Evolutionary conservation across 1,139 yeast species (phyloP).

Genomic region (Kurtzmaniella quercitrusa): DNA sequence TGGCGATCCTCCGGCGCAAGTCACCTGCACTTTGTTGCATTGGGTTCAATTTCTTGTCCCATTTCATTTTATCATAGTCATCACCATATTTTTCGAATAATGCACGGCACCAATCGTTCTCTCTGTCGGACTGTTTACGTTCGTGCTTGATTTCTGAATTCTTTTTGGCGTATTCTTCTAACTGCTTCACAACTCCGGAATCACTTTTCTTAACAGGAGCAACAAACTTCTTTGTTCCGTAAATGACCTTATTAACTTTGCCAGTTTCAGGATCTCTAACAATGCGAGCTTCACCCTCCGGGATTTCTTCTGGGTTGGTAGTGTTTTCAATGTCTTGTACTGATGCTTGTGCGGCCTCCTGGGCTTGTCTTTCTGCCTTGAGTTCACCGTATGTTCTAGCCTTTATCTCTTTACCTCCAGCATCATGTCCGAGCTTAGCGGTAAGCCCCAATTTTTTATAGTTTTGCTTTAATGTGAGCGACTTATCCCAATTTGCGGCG

Average conservation of each 20-base stretch:
- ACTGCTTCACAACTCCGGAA: constrained; percentile 53
- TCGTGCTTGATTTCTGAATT: constrained; percentile 45
- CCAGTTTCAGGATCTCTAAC: constrained; percentile 68
- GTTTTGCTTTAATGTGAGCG: constrained; percentile 78
- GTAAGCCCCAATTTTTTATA: constrained; percentile 73
- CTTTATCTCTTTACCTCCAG: constrained; percentile 64
- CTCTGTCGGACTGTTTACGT: constrained; percentile 67
- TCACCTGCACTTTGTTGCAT: constrained; percentile 87
- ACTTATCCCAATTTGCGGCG: constrained; percentile 86
- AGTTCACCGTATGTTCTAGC: constrained; percentile 37
- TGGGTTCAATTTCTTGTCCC: constrained; percentile 83
- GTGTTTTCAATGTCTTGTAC: constrained; percentile 39
- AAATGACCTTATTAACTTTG: constrained; percentile 62
- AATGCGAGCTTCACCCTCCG: constrained; percentile 80
- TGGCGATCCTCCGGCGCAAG: constrained; percentile 59
- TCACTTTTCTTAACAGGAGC: constrained; percentile 12
- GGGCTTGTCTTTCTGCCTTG: constrained; percentile 22
- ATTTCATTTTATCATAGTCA: constrained; percentile 82
- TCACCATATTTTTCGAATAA: constrained; percentile 81
- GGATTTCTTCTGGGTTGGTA: constrained; percentile 56
- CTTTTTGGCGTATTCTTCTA: constrained; percentile 62
- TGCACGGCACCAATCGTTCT: constrained; percentile 63
- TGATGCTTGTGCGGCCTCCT: constrained; percentile 22
- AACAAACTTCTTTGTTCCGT: constrained; percentile 52
- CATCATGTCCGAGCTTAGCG: constrained; percentile 57